Conservation (phyloP, 768 basidiomycete genomes). For the Nevesoporus exiguus region DNA sequence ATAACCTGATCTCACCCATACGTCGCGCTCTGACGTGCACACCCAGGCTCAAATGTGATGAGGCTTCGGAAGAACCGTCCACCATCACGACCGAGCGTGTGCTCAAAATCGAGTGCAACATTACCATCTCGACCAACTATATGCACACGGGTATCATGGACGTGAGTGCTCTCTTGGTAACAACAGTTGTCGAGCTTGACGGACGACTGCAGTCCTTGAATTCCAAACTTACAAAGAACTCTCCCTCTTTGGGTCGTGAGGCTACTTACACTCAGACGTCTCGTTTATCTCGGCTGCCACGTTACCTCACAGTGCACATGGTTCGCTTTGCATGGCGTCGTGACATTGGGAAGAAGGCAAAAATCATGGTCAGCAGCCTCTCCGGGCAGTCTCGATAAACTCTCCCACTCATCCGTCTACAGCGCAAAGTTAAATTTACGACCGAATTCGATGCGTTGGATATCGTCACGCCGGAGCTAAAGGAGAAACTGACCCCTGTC, state of each 20-base stretch:
- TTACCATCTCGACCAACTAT: constrained; percentile 80
- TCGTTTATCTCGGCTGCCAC: constrained; percentile 78
- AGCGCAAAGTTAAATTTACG: constrained; percentile 92
- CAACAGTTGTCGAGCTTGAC: constrained; percentile 5
- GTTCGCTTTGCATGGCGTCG: constrained; percentile 94
- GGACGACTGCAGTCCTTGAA: constrained; percentile 62
- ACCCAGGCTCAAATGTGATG: constrained; percentile 71
- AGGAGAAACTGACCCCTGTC: constrained; percentile 65
- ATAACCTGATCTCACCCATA: background rate
- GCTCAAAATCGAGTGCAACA: constrained; percentile 92
- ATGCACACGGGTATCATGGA: constrained; percentile 83
- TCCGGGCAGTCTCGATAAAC: background rate
- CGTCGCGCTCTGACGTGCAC: constrained; percentile 21
- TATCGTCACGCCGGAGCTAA: constrained; percentile 75
- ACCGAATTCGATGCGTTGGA: constrained; percentile 85
- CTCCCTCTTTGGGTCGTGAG: constrained; percentile 72
- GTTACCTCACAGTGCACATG: constrained; percentile 88
- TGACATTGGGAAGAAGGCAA: constrained; percentile 90
- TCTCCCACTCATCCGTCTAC: background rate
- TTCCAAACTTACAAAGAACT: constrained; percentile 82
- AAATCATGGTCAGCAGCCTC: constrained; percentile 75
- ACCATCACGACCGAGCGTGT: constrained; percentile 66
- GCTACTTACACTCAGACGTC: constrained; percentile 81
- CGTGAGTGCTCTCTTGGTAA: constrained; percentile 39
- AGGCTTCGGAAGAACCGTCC: constrained; percentile 74